These are phyloP conservation scores for Fonsecaea erecta DNA, from an alignment of 2,329 filamentous ascomycete genomes.

Conservation along the genomic window DNA sequence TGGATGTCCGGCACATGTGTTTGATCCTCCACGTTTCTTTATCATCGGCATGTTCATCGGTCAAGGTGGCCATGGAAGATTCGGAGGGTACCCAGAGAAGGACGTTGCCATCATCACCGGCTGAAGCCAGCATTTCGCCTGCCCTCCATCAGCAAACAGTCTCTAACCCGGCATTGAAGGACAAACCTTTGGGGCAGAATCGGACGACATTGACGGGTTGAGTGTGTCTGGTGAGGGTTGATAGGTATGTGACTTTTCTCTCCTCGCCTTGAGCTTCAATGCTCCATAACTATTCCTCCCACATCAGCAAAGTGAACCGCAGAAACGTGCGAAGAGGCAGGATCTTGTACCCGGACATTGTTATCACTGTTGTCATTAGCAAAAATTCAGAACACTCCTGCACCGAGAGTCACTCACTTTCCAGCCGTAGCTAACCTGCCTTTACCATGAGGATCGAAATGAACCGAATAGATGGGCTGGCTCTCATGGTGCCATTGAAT, in stretches of 20 bases:
- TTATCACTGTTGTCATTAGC: constrained; percentile 65
- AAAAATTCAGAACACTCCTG: constrained; percentile 3
- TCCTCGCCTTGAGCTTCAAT: constrained; percentile 84
- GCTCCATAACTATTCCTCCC: constrained; percentile 75
- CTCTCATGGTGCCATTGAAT: constrained; percentile 99
- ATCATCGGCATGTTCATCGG: constrained; percentile 84
- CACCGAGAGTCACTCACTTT: constrained; percentile 56
- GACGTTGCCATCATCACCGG: constrained; percentile 96
- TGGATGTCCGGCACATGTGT: constrained; percentile 91
- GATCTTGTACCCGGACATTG: constrained; percentile 76
- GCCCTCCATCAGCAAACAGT: constrained; percentile 38
- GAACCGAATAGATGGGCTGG: constrained; percentile 93
- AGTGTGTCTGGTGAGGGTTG: constrained; percentile 89
- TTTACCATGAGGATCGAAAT: constrained; percentile 92
- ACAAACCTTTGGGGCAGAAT: constrained; percentile 87
- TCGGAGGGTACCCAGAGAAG: constrained; percentile 94
- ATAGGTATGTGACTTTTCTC: constrained; percentile 86
- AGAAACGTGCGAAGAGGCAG: constrained; percentile 26
- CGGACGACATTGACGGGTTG: constrained; percentile 98
- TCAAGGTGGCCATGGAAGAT: constrained; percentile 68
- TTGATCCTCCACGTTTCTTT: constrained; percentile 97
- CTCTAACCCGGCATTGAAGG: constrained; percentile 5
- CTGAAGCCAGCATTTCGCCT: constrained; percentile 93
- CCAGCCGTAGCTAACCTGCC: constrained; percentile 90
- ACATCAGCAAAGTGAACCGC: constrained; percentile 43